These are phyloP conservation scores for Colletotrichum camelliae DNA, from an alignment of 2,329 filamentous ascomycete species.

Conservation along the genomic window DNA sequence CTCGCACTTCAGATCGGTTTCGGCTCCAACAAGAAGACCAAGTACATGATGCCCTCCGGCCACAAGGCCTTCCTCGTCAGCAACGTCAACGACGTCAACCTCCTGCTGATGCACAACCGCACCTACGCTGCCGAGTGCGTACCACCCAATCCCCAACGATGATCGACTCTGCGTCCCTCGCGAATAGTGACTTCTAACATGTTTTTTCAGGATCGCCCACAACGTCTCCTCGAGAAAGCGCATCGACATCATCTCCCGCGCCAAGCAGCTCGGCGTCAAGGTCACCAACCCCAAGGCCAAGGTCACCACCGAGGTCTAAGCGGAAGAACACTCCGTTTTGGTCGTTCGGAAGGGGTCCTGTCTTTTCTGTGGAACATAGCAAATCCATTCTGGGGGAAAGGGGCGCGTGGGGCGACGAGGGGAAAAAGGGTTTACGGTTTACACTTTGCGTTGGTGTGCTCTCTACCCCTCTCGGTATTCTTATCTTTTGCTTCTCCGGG, in stretches of 20 bases:
- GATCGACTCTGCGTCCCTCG: not conserved
- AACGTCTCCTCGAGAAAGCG: conserved; percentile 98
- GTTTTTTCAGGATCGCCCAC: conserved; percentile 82
- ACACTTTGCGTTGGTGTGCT: conserved; percentile 21
- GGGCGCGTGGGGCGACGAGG: not conserved
- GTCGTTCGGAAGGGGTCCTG: not conserved
- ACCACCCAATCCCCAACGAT: not conserved
- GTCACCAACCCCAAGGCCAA: conserved; percentile 99
- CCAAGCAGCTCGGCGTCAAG: conserved; percentile 99
- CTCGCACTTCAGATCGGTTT: conserved; percentile 80
- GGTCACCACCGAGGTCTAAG: conserved; percentile 92
- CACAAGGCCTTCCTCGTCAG: conserved; percentile 99
- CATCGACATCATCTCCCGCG: conserved; percentile 95
- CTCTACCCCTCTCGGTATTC: conserved; percentile 6
- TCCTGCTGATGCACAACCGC: conserved; percentile 99
- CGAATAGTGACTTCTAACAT: conserved; percentile 24
- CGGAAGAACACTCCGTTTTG: not conserved
- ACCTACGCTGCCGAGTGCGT: conserved; percentile 98
- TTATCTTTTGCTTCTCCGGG: not conserved
- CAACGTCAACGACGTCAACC: conserved; percentile 95
- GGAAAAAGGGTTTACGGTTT: conserved; percentile 5
- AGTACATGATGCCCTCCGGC: conserved; percentile 97
- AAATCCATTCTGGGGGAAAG: conserved; percentile 5
- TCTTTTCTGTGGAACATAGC: not conserved
- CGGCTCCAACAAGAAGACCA: conserved; percentile 99